A percentile compares a stretch with the other conserved stretches of the same genome.
Evolutionary conservation across 139 green algal species (phyloP).

Genomic region (Chlorella sp.): DNA sequence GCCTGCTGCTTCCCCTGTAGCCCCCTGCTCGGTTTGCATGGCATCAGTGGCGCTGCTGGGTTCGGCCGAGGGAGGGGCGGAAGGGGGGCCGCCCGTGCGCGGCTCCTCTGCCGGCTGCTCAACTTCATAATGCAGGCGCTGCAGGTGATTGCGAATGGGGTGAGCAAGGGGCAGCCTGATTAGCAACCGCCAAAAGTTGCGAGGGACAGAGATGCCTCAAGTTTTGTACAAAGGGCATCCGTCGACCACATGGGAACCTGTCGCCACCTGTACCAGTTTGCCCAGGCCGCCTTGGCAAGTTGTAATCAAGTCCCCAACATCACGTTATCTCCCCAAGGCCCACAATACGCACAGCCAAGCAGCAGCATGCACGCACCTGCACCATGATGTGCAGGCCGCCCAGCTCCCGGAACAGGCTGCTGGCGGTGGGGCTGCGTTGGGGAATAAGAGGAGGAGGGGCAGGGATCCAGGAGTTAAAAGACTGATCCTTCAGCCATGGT

Average conservation of each 20-base stretch:
- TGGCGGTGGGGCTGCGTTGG: conserved; percentile 53
- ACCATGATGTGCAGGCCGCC: conserved; percentile 83
- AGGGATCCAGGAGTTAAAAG: background rate
- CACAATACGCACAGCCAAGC: background rate
- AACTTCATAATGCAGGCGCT: conserved; percentile 35
- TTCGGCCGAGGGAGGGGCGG: background rate
- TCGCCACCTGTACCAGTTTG: too few relatives aligned
- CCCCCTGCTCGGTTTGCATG: conserved; percentile 13
- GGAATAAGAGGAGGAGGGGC: background rate
- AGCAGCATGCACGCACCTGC: background rate
- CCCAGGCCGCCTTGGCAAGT: too few relatives aligned
- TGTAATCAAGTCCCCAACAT: too few relatives aligned
- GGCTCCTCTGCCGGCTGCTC: conserved; percentile 8
- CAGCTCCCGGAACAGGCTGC: conserved; percentile 86
- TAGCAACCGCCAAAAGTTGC: too few relatives aligned
- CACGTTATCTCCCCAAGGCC: too few relatives aligned
- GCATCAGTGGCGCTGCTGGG: background rate
- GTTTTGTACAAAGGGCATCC: too few relatives aligned
- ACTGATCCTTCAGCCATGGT: too few relatives aligned
- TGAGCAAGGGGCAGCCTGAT: too few relatives aligned
- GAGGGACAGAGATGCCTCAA: too few relatives aligned
- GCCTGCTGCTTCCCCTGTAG: conserved; percentile 16
- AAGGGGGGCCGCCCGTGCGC: background rate
- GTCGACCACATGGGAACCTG: too few relatives aligned
- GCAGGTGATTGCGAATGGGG: background rate